Evolutionary conservation across 257 asterid species (phyloP).

Genomic region (Primulina tabacum): DNA sequence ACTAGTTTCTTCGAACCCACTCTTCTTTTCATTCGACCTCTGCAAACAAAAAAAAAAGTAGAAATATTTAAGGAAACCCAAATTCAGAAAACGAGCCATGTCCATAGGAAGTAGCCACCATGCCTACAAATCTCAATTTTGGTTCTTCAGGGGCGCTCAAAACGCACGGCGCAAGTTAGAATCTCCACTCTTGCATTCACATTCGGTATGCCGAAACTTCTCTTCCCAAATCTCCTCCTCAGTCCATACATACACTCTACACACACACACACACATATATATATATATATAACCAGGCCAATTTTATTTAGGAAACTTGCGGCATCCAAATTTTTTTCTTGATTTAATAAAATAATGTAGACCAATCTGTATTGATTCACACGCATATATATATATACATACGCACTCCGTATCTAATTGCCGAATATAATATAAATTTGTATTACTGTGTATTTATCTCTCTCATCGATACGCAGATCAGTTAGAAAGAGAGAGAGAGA

Average conservation of each 20-base stretch:
- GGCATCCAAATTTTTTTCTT: slow-evolving; percentile 4
- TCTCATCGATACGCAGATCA: slow-evolving; percentile 47
- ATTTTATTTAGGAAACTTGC: slow-evolving; percentile 21
- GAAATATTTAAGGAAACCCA: neutral
- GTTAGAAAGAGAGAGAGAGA: slow-evolving; percentile 33
- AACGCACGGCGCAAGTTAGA: slow-evolving; percentile 33
- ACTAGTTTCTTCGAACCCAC: slow-evolving; percentile 35
- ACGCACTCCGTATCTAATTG: slow-evolving; percentile 22
- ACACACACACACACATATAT: slow-evolving; percentile 17
- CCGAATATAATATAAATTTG: slow-evolving; percentile 25
- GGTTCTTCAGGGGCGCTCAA: slow-evolving; percentile 10
- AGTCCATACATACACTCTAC: slow-evolving; percentile 38
- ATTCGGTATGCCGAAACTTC: slow-evolving; percentile 31
- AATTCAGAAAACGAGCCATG: slow-evolving; percentile 23
- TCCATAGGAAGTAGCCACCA: slow-evolving; percentile 28
- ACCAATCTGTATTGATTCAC: neutral
- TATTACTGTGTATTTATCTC: slow-evolving; percentile 36
- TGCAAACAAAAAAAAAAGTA: slow-evolving; percentile 26
- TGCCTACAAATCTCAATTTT: slow-evolving; percentile 22
- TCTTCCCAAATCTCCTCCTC: slow-evolving; percentile 23
- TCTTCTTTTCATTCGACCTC: slow-evolving; percentile 30
- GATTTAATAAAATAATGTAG: neutral
- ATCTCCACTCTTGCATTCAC: slow-evolving; percentile 18
- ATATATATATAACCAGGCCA: slow-evolving; percentile 23
- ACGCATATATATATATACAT: slow-evolving; percentile 6